Evolutionary conservation across 2,329 filamentous ascomycete species (phyloP), one percentile per base, ranked within the genome.

Genomic region (Arthrobotrys musiformis): DNA sequence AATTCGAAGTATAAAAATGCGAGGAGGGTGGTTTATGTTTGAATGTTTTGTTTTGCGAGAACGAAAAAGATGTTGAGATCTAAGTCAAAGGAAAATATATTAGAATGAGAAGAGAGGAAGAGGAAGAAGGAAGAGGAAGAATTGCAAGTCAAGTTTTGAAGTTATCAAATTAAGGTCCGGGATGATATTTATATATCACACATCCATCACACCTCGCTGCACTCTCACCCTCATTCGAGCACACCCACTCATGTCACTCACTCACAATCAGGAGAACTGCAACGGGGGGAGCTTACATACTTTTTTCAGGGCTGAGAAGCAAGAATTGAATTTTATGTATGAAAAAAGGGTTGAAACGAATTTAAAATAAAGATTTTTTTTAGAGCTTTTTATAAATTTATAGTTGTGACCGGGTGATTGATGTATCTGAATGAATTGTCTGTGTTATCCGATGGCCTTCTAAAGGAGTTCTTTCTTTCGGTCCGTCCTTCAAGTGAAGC

Each of bases 361-460:
- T 56, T 48, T 52, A 74, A 62, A 50, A 50, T 42, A 26, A 24
- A 61, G 11, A 67, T 76, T 75, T 70, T 76, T 70, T 54, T 46
- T 8, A 24, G 22, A 48, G 13, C 19, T 64, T 48, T 70, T 66
- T 69, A 28, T 17, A 22, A 37, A 63, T 69, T 69, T 63, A 50
- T 61, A 54, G 30, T 40, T 68, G 64, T 76, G 72, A 76, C 58
- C 72, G 72, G 72, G 72, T 58, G 64, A 76, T 61, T 76, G 72
- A 76, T 40, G 50, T 76, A 64, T 76, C 58, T 66, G 40, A 56
- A 50, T 24, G 50, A 35, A 35, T 50, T 64, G 58, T 62, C 64
- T 70, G 48, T 76, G 72, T 76, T 70, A 76, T 76, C 72, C 72
- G 72, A 70, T 76, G 72, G 72, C 42, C 60, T 76, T 75, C 63